Evolutionary conservation across 345 rosid genomes (phyloP).

Genomic region (Nasturtium officinale): DNA sequence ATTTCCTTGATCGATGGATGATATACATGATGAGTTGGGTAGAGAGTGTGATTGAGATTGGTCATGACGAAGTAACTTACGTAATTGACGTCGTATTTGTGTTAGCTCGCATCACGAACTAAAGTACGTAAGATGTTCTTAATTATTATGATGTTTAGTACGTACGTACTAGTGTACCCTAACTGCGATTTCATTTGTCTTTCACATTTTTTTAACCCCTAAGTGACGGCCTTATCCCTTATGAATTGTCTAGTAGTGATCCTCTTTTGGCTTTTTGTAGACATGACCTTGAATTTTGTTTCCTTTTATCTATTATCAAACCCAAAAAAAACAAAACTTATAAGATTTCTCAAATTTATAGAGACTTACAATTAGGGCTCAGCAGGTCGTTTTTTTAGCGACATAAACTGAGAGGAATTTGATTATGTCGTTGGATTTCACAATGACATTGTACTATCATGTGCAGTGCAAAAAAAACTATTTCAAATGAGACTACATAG

Average conservation of each 20-base stretch:
- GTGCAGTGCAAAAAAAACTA: neutral
- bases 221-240: constrained; percentile 29
- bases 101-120: constrained; percentile 35
- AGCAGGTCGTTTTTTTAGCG: neutral
- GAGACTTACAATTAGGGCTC: neutral
- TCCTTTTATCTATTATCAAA: neutral
- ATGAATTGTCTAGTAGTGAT: constrained; percentile 20
- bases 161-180: constrained; percentile 40
- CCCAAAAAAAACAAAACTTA: neutral
- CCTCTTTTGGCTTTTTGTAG: neutral
- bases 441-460: neutral
- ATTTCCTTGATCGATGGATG: constrained; percentile 15
- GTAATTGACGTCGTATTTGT: constrained; percentile 35
- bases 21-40: neutral
- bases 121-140: constrained; percentile 37
- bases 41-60: constrained; percentile 21
- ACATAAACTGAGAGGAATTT: neutral
- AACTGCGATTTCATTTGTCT: constrained; percentile 33
- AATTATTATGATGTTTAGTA: constrained; percentile 33
- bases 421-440: neutral
- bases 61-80: constrained; percentile 34
- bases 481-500: neutral
- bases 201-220: constrained; percentile 18
- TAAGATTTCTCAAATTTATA: neutral
- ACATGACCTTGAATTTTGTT: neutral